Conservation (phyloP, 2,329 filamentous ascomycete genomes). For the Paraphaeosphaeria sporulosa region DNA sequence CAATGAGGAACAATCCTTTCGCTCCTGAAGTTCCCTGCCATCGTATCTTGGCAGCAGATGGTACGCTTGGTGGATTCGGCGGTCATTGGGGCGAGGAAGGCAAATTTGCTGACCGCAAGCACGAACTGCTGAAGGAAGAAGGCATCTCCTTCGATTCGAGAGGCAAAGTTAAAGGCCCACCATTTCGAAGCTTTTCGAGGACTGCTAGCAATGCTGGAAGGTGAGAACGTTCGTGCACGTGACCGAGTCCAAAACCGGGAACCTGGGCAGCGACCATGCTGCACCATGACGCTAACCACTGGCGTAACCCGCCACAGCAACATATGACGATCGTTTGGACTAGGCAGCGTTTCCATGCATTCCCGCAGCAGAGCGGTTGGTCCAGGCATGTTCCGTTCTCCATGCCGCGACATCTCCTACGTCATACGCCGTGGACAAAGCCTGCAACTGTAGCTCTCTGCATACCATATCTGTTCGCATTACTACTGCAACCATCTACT, state of each 20-base stretch:
- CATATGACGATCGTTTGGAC: constrained; percentile 10
- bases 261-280: background rate
- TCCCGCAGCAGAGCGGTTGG: constrained; percentile 10
- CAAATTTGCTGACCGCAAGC: background rate
- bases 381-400: background rate
- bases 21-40: background rate
- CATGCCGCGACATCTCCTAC: background rate
- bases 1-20: background rate
- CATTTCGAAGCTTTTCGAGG: background rate
- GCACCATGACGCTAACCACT: constrained; percentile 14
- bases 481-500: background rate
- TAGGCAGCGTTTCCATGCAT: background rate
- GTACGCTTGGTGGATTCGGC: background rate
- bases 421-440: constrained; percentile 10
- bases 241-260: constrained; percentile 2
- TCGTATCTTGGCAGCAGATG: background rate
- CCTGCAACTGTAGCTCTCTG: constrained; percentile 1
- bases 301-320: background rate
- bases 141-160: background rate
- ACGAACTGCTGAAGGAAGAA: background rate
- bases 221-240: background rate
- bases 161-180: background rate
- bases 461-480: background rate
- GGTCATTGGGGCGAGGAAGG: background rate
- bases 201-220: background rate